Evolutionary conservation across 2,329 filamentous ascomycete species (phyloP).

Genomic region (Dothiorella sarmentorum): DNA sequence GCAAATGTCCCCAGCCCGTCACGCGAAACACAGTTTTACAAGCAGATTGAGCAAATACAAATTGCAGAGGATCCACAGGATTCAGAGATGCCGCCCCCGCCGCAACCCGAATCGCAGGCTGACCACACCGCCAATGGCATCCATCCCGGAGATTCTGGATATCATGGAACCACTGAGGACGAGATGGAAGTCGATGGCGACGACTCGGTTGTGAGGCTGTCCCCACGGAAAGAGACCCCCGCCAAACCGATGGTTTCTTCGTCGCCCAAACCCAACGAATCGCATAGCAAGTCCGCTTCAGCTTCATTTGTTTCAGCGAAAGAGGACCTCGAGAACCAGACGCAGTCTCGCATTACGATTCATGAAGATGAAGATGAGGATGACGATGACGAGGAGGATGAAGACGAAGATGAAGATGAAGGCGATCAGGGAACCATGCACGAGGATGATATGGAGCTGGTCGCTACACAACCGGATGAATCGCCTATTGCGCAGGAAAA

Average conservation of each 20-base stretch:
- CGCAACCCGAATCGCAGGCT: slow-evolving; percentile 16
- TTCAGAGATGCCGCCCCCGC: slow-evolving; percentile 21
- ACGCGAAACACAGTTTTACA: slow-evolving; percentile 48
- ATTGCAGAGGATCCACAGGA: slow-evolving; percentile 55
- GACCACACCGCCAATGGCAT: background rate
- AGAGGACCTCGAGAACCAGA: slow-evolving; percentile 37
- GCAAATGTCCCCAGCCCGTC: slow-evolving; percentile 51
- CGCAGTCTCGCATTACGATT: slow-evolving; percentile 13
- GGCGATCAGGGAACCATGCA: slow-evolving; percentile 22
- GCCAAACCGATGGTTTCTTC: slow-evolving; percentile 27
- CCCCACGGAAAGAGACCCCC: slow-evolving; percentile 18
- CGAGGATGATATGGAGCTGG: slow-evolving; percentile 22
- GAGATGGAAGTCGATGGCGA: slow-evolving; percentile 41
- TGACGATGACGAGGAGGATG: slow-evolving; percentile 21
- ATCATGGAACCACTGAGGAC: slow-evolving; percentile 63
- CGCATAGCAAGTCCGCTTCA: slow-evolving; percentile 20
- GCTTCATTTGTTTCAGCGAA: slow-evolving; percentile 50
- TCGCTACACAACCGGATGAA: slow-evolving; percentile 4
- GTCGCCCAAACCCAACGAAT: slow-evolving; percentile 4
- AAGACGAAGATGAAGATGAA: slow-evolving; percentile 25
- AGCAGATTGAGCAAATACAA: slow-evolving; percentile 57
- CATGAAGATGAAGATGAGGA: slow-evolving; percentile 21
- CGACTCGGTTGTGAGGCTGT: slow-evolving; percentile 10
- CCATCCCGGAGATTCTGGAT: slow-evolving; percentile 58
- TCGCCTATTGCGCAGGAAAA: background rate